Base-by-base conservation (phyloP, 129 eudicot genomes). In the Silybum marianum region DNA sequence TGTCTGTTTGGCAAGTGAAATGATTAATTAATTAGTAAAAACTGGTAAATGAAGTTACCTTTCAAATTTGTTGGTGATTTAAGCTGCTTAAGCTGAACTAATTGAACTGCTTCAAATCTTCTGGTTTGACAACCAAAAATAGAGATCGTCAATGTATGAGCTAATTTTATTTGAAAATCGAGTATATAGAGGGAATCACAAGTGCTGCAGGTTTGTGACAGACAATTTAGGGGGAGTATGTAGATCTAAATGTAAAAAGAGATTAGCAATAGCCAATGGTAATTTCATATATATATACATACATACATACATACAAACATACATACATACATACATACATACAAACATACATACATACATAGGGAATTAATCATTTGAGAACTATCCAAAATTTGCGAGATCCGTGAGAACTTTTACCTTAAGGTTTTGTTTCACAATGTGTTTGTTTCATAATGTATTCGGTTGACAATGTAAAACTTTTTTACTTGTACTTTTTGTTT, bases 61-160 rank as follows among this genome's bases (percentile, higher is more conserved):
- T 60, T 58, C 67, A 18, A 36, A 36, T 38, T 44, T 78, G 48
- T 78, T 9, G 26, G 71, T 54, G 76, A 80, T 51, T 72, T 54
- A 34, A 80, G 25, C 25, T 72, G 75, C 12, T 14, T 72, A 38
- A 14, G 42, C 23, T 80, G 38, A 16, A 69, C 26, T 38, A 80
- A 3, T 9, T 16, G 73, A 24, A 36, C 18, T 67, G 11, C 74
- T 68, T 1, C 25, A 24, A 14, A 16, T 68, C 72, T 48, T 24
- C 69, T 24, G 2, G 44, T 1, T 25, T 44, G 46, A 68, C 65
- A 4, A 39, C 7, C 39, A 25, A 42, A 38, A 7, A 24, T 46
- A 11, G 69, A 67, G 25, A 40, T 78, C 42, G 0, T 78, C 16
- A 46, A 28, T 32, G 54, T 11, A 12, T 78, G 67, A 9, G 68